Evolutionary conservation across 2,329 filamentous ascomycete species (phyloP).

Genomic region (Monilinia fructicola): DNA sequence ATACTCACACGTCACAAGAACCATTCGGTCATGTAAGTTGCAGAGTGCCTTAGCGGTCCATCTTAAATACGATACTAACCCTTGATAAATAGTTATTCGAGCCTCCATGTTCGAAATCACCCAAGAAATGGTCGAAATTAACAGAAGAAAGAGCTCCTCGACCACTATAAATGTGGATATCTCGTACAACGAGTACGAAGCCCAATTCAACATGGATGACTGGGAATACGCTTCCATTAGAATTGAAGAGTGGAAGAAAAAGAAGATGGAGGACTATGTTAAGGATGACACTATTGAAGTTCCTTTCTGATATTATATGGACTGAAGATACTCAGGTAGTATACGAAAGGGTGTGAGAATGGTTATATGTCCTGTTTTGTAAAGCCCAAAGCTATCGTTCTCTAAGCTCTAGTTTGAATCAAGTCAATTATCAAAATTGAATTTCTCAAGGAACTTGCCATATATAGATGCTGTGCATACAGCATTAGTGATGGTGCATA

Average conservation of each 20-base stretch:
- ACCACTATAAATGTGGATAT: neutral
- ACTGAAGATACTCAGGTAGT: neutral
- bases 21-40: neutral
- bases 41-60: neutral
- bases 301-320: neutral
- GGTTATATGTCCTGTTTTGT: neutral
- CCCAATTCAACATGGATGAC: neutral
- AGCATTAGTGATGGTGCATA: neutral
- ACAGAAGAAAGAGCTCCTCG: neutral
- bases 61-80: neutral
- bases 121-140: neutral
- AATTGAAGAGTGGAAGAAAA: neutral
- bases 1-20: neutral
- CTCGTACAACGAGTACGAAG: neutral
- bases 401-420: neutral
- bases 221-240: neutral
- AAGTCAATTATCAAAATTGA: neutral
- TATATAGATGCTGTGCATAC: too few relatives aligned
- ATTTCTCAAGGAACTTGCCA: neutral
- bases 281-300: neutral
- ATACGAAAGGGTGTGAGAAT: too few relatives aligned
- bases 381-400: neutral
- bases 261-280: neutral
- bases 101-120: neutral
- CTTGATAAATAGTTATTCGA: neutral